A percentile compares a stretch with the other conserved stretches of the same genome.
Conservation (phyloP, 805 yeast species). For the Pichia sporocuriosa region DNA sequence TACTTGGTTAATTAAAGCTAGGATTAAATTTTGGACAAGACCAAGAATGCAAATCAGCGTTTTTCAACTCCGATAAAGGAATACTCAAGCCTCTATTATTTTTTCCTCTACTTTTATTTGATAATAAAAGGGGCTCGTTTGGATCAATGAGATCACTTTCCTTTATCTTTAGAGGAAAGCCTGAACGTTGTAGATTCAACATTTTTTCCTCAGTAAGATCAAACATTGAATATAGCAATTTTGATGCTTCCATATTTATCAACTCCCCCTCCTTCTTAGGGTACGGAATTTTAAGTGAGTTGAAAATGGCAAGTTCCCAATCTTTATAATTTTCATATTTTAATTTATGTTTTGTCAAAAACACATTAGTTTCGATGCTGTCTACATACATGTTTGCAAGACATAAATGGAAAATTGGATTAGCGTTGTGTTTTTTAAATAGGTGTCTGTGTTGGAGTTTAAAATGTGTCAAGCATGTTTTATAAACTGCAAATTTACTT, state of each 20-base stretch:
- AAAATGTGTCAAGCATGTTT: background rate
- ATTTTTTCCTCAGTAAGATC: no score
- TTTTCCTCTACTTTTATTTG: background rate
- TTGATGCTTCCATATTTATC: background rate
- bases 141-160: background rate
- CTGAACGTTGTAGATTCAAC: no score
- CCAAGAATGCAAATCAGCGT: background rate
- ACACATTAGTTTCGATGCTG: background rate
- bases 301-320: background rate
- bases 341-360: background rate
- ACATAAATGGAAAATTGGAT: background rate
- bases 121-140: no score
- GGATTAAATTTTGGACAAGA: constrained; percentile 1
- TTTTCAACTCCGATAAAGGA: background rate
- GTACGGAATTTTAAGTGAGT: background rate
- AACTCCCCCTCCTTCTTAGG: no score
- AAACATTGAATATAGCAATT: background rate
- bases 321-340: background rate
- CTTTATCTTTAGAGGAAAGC: no score
- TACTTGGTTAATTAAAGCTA: no score
- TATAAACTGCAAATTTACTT: constrained; percentile 6
- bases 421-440: background rate
- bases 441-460: background rate
- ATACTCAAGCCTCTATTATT: background rate
- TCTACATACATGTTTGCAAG: background rate